These are phyloP conservation scores for Ceratocystis harringtonii DNA, from an alignment of 2,329 filamentous ascomycete genomes.

Conservation along the genomic window DNA sequence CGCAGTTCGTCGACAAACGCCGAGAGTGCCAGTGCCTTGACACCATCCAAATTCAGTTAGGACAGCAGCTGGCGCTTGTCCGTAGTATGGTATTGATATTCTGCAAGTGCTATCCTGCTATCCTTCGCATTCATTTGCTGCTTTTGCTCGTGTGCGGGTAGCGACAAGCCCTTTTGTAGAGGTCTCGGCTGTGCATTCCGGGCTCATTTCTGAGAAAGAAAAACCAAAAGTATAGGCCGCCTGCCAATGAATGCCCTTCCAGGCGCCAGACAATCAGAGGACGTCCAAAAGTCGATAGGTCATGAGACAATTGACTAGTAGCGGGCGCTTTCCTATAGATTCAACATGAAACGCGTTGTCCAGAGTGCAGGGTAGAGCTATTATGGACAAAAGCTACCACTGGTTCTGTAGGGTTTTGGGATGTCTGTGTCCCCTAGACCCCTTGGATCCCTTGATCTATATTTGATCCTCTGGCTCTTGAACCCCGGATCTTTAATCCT, in stretches of 20 bases:
- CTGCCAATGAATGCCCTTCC: neutral
- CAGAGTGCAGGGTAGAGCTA: neutral
- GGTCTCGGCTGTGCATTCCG: neutral
- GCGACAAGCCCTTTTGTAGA: neutral
- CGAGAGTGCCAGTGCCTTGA: conserved; percentile 1
- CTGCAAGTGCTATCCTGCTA: neutral
- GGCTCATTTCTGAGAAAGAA: neutral
- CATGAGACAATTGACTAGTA: neutral
- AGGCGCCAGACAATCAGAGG: neutral
- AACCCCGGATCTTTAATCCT: neutral
- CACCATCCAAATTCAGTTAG: neutral
- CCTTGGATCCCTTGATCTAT: no score
- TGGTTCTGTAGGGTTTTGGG: neutral
- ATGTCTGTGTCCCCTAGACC: no score
- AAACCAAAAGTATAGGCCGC: neutral
- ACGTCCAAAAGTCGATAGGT: neutral
- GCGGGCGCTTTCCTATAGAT: neutral
- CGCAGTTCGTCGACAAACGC: neutral
- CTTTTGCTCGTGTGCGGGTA: neutral
- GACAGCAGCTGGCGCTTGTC: neutral
- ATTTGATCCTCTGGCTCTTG: neutral
- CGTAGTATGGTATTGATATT: neutral
- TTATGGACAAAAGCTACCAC: no score
- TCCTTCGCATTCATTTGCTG: neutral
- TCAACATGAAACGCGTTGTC: no score